Evolutionary conservation across 495 filamentous ascomycete genomes (phyloP).

Genomic region (Aspergillus bertholletiae): DNA sequence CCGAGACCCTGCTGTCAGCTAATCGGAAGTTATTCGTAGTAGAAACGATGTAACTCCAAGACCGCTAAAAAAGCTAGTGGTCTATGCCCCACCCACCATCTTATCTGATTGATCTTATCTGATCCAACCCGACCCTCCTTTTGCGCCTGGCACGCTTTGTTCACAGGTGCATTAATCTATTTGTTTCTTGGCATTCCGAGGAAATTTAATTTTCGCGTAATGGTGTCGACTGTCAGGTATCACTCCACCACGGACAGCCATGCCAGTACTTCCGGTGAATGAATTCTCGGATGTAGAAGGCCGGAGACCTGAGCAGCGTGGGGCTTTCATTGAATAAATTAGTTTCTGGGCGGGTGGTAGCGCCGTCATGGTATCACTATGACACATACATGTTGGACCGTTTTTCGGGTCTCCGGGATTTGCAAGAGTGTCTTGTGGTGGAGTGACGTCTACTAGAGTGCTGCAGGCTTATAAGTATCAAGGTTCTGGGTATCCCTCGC

Average conservation of each 20-base stretch:
- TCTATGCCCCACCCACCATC: slow-evolving; percentile 11
- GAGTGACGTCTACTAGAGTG: no score
- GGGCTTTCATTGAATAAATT: background rate
- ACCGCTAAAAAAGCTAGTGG: background rate
- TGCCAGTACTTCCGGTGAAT: background rate
- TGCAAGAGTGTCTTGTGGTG: background rate
- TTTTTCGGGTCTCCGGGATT: background rate
- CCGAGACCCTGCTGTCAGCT: background rate
- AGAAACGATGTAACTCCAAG: background rate
- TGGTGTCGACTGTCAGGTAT: background rate
- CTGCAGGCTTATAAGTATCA: slow-evolving; percentile 6
- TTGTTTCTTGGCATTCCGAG: slow-evolving; percentile 8
- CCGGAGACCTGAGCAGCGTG: background rate
- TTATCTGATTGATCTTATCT: slow-evolving; percentile 17
- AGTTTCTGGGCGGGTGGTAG: slow-evolving; percentile 4
- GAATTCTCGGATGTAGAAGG: background rate
- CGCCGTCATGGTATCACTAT: background rate
- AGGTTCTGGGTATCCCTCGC: background rate
- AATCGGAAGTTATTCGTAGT: background rate
- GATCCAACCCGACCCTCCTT: slow-evolving; percentile 2
- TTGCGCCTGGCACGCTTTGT: background rate
- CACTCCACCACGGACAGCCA: background rate
- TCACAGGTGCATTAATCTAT: slow-evolving; percentile 14
- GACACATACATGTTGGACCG: background rate
- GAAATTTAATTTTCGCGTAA: background rate